Base-by-base conservation (phyloP, 2,329 filamentous ascomycete genomes). In the Alternaria sp. region DNA sequence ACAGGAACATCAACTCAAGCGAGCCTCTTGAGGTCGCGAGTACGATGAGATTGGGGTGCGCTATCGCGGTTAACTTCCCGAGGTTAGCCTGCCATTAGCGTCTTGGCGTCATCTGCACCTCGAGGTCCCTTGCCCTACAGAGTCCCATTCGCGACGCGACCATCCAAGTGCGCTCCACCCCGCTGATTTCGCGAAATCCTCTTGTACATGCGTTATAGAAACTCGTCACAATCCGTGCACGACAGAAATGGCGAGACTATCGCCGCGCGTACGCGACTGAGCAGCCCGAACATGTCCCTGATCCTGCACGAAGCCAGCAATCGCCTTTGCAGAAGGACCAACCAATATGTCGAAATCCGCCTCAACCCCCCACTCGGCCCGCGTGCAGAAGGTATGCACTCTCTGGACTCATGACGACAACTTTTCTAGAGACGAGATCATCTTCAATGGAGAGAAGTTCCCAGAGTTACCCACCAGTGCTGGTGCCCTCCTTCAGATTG, bases 381-480 rank as follows among this genome's bases (percentile, higher is more conserved):
- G 71, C 46, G 73, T 81, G 59, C 80, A 81, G 54, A 81, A 80
- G 58, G 60, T 81, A 6, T 87, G 84, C 70, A 83, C 82, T 3
- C 77, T 88, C 14, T 87, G 85, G 84, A 84, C 86, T 8, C 86
- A 88, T 70, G 92, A 94, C 77, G 92, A 96, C 69, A 88, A 87
- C 45, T 91, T 94, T 72, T 89, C 90, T 9, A 87, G 87, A 61
- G 92, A 96, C 72, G 92, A 95, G 71, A 89, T 96, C 47, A 84
- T 96, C 21, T 86, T 96, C 73, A 96, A 95, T 76, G 85, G 90
- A 61, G 89, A 92, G 60, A 85, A 90, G 15, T 88, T 95, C 63
- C 87, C 88, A 57, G 85, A 87, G 67, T 83, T 85, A 47, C 85
- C 87, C 49, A 84, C 93, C 66, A 86, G 86, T 60, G 83, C 88